A percentile compares a stretch with the other conserved stretches of the same genome.
Conservation (phyloP, 176 grass and related monocot genomes). For the Echinochloa phyllopogon region DNA sequence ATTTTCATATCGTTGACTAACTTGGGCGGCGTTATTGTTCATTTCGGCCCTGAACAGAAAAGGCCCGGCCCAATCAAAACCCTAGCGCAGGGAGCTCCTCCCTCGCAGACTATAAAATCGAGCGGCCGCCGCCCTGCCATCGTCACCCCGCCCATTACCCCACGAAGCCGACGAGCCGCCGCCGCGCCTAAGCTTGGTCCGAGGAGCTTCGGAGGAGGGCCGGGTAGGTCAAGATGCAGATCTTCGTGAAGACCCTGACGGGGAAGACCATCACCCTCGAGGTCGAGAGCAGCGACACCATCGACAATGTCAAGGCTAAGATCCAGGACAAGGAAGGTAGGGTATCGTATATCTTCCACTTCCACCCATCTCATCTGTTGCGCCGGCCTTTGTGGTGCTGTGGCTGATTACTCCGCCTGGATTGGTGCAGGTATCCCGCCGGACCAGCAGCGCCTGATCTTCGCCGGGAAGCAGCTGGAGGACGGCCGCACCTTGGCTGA, state of each 20-base stretch:
- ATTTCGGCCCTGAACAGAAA: neutral
- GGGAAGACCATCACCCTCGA: constrained; percentile 98
- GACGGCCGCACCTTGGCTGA: constrained; percentile 88
- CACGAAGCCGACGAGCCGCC: constrained; percentile 11
- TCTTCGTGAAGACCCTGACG: constrained; percentile 97
- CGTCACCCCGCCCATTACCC: neutral
- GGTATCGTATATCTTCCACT: neutral
- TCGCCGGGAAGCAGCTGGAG: constrained; percentile 94
- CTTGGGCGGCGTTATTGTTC: neutral
- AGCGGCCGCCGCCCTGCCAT: neutral
- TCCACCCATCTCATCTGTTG: too few relatives aligned
- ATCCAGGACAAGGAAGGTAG: constrained; percentile 98
- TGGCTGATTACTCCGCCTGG: neutral
- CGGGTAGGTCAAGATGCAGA: constrained; percentile 73
- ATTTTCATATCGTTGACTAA: neutral
- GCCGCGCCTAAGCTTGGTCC: neutral
- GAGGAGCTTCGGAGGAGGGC: neutral
- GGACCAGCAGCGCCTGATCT: constrained; percentile 95
- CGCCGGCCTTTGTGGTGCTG: too few relatives aligned
- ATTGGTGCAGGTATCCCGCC: constrained; percentile 63
- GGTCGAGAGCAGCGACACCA: constrained; percentile 97
- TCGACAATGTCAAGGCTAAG: constrained; percentile 99
- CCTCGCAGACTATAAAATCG: neutral
- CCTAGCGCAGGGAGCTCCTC: neutral
- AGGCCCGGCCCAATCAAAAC: constrained; percentile 22